Evolutionary conservation across 1,284 basidiomycete species (phyloP), one percentile per base, ranked within the genome.

Genomic region (Inonotus obliquus): DNA sequence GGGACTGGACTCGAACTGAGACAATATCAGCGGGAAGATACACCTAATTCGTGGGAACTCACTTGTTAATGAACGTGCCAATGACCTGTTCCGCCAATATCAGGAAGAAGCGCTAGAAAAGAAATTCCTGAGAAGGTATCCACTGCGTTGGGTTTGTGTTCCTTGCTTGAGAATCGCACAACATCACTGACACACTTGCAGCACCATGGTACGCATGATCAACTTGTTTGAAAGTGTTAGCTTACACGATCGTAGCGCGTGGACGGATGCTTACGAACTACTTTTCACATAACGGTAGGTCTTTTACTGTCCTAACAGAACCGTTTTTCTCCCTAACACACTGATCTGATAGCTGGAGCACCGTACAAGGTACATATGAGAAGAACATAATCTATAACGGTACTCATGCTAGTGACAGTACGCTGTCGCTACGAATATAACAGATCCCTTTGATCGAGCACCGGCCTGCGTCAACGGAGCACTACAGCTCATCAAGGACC

Each of bases 261-360:
- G 89, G 89, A 5, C 73, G 78, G 2, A 72, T 91, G 17, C 74
- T 91, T 52, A 86, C 89, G 5, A 87, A 89, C 68, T 92, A 92
- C 69, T 92, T 91, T 68, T 91, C 89, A 11, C 89, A 92, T 65
- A 92, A 92, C 64, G 83, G 89, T 90, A 68, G 83, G 89, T 90
- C 68, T 70, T 84, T 74, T 57, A 53, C 29, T 37, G 56, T 23
- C 17, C 37, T 29, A 27, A 4, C 11, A 23, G 35, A 23, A 39
- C 29, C 19, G 47, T 32, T 38, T 14, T 13, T 14, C 19, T 7
- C 5, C 19, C 19, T 44, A 44, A 17, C 17, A 44, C n/a, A 7
- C 19, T 44, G 41, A 17, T 1, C 41, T 47, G 23, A 52, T 55
- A 62, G 56, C 54, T 65, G 55, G 66, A 56, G 59, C 14, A 5